phyloP scores from a whole-genome alignment of 2,329 filamentous ascomycete species.

The Metarhizium album region DNA sequence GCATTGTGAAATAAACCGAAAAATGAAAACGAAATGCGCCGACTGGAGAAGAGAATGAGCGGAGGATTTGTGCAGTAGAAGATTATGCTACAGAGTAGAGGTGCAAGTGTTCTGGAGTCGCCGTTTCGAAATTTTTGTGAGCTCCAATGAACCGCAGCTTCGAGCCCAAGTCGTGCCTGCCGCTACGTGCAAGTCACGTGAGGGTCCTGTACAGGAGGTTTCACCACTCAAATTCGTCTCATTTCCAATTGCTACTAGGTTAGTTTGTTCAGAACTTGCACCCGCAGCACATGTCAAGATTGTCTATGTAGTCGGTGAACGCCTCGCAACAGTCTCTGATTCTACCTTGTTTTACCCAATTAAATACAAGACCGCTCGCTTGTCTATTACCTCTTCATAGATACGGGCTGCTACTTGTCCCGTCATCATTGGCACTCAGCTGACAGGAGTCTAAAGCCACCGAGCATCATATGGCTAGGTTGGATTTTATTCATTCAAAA shows the following conservation, averaged over 20 bases:
- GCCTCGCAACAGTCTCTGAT: too few relatives aligned
- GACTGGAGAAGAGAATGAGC: slow-evolving; percentile 15
- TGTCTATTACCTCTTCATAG: too few relatives aligned
- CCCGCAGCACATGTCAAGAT: too few relatives aligned
- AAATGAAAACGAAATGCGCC: slow-evolving; percentile 16
- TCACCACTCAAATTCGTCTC: too few relatives aligned
- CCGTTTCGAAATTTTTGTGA: slow-evolving; percentile 26
- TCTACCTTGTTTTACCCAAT: too few relatives aligned
- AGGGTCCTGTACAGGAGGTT: not conserved
- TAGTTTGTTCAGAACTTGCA: too few relatives aligned
- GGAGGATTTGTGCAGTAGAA: slow-evolving; percentile 8
- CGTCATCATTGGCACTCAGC: too few relatives aligned
- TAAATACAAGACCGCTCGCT: too few relatives aligned
- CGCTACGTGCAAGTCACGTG: slow-evolving; percentile 6
- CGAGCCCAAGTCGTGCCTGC: not conserved
- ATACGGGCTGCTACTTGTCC: too few relatives aligned
- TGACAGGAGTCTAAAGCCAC: not conserved
- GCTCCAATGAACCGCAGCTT: slow-evolving; percentile 11
- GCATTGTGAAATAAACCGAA: slow-evolving; percentile 47
- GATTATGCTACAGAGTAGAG: slow-evolving; percentile 14
- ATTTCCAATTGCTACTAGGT: too few relatives aligned
- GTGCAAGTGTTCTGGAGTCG: slow-evolving; percentile 10
- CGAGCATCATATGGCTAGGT: not conserved
- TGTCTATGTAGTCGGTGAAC: too few relatives aligned
- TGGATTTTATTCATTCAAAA: slow-evolving; percentile 1